Evolutionary conservation across 2,329 filamentous ascomycete genomes (phyloP), one percentile per base, ranked within the genome.

Genomic region (Cordyceps farinosa): DNA sequence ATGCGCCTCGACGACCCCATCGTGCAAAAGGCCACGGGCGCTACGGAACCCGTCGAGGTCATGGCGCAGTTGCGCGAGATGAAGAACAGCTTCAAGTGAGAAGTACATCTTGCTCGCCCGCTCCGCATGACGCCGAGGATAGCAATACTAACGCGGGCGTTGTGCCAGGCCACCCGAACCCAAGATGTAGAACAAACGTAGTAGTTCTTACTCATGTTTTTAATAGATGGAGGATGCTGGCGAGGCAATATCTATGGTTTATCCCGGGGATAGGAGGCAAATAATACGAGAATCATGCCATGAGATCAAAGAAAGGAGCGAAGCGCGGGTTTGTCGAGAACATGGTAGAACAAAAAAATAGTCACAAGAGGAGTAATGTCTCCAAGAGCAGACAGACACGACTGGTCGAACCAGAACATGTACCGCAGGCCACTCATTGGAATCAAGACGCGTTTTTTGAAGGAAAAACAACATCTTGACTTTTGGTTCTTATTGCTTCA

Each of bases 1-100:
- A 98, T 99, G 95, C 85, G 90, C 68, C 83, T 96, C 42, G 82
- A 89, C 85, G 93, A 97, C 70, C 90, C 92, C 0, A 85, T 85
- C 66, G 88, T 99, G 61, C 91, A 96, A 72, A 90, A 92, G 77
- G 88, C 84, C 11, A 95, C 92, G 0, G 92, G 92, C 48, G 87
- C 92, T 78, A 91, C 85, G 0, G 85, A 93, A 47, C 89, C 92
- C 0, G 82, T 94, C 2, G 87, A 90, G 56, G 92, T 97, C 17
- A 97, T 99, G 90, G 84, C 83, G 38, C 88, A 88, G 70, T 79
- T 98, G 70, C 84, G 95, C 61, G 91, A 96, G 76, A 88, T 96
- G 89, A 99, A 98, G 87, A 93, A 96, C 73, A 85, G 81, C 75
- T 86, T 86, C 75, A 84, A 83, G 79, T 85, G 78, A 84, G 81